Evolutionary conservation across 1,139 yeast genomes (phyloP), one percentile per base, ranked within the genome.

Genomic region (Kurtzmaniella quercitrusa): DNA sequence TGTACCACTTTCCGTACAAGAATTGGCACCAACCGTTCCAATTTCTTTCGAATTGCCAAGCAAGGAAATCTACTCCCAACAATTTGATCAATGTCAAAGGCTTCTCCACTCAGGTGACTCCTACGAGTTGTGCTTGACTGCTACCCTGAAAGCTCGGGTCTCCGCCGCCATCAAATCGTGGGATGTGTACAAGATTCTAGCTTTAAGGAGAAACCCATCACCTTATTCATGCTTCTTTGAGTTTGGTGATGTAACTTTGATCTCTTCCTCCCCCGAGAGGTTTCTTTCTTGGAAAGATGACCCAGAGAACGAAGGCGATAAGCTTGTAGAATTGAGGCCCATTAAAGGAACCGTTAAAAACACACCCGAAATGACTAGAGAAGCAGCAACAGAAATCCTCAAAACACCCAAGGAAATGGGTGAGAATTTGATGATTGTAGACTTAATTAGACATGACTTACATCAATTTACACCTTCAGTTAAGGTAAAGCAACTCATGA

Each of bases 391-490:
- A 5, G 60, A 64, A 29, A 77, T 88, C 15, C 67, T 94, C 39
- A 78, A 82, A 48, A 85, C 95, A 1, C 95, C 96, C 1, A 94
- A 94, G 60, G 98, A 94, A 62, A 79, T 85, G 62, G 98, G 96
- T 0, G 99, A 94, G 59, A 93, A 94, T 54, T 68, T 94, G 45
- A 94, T 94, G 98, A 94, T 94, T 67, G 95, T 93, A 9, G 99
- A 94, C 61, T 67, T 94, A 46, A 94, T 94, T 42, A 77, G 99
- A 47, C 97, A 94, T 62, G 98, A 94, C 59, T 71, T 94, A 42
- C 83, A 81, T 55, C 83, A 82, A 52, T 71, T 90, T 44, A 66
- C 87, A n/a, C 70, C 78, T 3, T 59, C 75, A 7, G 96, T 93
- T 2, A 59, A 71, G 5, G 96, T 91, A 1, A 70, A 87, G 2